Percentiles rank a stretch among this genome's conserved stretches.
Evolutionary conservation across 495 filamentous ascomycete species (phyloP).

Genomic region (Cetradonia linearis): DNA sequence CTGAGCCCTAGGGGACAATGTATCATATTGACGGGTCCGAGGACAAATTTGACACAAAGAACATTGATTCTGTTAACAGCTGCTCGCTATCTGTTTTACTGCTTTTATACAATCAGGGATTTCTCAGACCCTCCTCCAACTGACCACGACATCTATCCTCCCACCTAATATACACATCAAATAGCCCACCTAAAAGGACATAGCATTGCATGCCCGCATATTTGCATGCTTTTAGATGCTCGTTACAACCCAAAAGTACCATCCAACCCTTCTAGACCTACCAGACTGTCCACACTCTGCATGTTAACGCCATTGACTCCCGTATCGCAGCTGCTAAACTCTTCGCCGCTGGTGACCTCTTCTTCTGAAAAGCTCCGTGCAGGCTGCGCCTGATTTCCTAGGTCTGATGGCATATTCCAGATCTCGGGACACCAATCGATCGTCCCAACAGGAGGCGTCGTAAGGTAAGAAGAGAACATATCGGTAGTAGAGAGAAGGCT

Average conservation of each 20-base stretch:
- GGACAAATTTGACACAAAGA: neutral
- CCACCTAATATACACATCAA: neutral
- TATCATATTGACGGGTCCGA: slow-evolving; percentile 1
- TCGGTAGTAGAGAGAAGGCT: slow-evolving; percentile 37
- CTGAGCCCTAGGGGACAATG: neutral
- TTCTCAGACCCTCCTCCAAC: neutral
- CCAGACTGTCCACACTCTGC: slow-evolving; percentile 19
- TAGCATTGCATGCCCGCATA: neutral
- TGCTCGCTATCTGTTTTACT: neutral
- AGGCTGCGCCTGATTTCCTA: slow-evolving; percentile 33
- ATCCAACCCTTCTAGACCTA: slow-evolving; percentile 24
- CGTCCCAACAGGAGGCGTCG: slow-evolving; percentile 18
- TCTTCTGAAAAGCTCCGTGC: slow-evolving; percentile 69
- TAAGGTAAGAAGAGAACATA: slow-evolving; percentile 33
- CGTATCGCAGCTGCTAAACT: slow-evolving; percentile 19
- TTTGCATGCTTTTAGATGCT: neutral
- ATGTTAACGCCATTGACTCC: slow-evolving; percentile 20
- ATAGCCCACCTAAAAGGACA: neutral
- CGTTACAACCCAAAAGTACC: slow-evolving; percentile 15
- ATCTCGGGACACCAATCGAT: slow-evolving; percentile 37
- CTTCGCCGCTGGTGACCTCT: slow-evolving; percentile 46
- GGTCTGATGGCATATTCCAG: slow-evolving; percentile 32
- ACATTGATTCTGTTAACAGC: neutral
- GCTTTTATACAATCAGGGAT: neutral
- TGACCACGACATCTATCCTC: neutral